Evolutionary conservation across 2,329 filamentous ascomycete species (phyloP).

Genomic region (Teratosphaeria destructans): DNA sequence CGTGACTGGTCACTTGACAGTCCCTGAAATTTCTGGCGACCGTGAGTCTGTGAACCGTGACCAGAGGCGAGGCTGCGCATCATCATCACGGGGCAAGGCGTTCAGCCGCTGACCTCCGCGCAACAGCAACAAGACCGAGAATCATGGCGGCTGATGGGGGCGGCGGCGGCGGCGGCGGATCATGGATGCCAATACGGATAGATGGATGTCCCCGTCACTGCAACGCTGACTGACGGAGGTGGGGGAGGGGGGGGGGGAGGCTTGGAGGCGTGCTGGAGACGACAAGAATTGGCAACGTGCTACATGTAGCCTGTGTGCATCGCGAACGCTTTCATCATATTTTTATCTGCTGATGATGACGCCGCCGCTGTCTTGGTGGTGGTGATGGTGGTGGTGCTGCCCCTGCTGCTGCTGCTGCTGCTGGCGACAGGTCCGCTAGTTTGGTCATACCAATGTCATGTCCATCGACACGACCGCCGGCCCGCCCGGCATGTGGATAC

Average conservation of each 20-base stretch:
- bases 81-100: neutral
- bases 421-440: neutral
- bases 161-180: neutral
- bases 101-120: neutral
- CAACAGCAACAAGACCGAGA: neutral
- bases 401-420: neutral
- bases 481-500: neutral
- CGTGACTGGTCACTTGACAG: neutral
- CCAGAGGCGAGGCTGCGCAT: neutral
- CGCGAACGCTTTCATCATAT: neutral
- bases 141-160: neutral
- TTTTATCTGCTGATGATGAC: neutral
- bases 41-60: neutral
- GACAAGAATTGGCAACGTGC: neutral
- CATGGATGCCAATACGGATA: neutral
- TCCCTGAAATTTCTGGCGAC: neutral
- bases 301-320: neutral
- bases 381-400: too few species aligned
- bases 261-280: neutral
- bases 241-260: neutral
- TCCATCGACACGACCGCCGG: neutral
- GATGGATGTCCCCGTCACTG: neutral
- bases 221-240: neutral
- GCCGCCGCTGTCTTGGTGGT: neutral
- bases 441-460: neutral